A percentile compares a stretch with the other conserved stretches of the same genome.
phyloP scores from a whole-genome alignment of 257 asterid species.

The Marsdenia floribunda region DNA sequence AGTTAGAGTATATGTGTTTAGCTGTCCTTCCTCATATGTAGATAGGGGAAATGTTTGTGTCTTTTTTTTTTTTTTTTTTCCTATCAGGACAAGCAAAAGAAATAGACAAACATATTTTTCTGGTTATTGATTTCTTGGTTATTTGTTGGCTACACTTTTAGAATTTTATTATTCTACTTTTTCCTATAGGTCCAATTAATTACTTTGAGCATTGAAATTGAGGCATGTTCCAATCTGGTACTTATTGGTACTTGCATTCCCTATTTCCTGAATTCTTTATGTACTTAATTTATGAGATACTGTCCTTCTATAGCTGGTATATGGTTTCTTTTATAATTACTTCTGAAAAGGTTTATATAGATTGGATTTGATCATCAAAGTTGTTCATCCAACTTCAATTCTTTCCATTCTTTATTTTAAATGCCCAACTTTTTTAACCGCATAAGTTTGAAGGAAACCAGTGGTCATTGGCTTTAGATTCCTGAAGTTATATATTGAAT shows the following conservation, averaged over 20 bases:
- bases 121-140: neutral
- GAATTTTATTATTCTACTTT: too few relatives aligned
- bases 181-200: neutral
- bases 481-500: neutral
- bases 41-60: neutral
- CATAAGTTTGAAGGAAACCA: neutral
- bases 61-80: neutral
- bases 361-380: neutral
- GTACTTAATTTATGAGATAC: neutral
- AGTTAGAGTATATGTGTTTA: neutral
- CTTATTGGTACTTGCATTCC: neutral
- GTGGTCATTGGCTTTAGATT: neutral
- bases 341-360: neutral
- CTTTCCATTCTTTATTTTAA: neutral
- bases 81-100: neutral
- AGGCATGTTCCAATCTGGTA: neutral
- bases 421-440: neutral
- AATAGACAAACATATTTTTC: neutral
- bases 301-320: neutral
- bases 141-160: neutral
- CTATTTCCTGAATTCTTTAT: neutral
- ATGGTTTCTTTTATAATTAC: neutral
- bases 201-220: neutral
- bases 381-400: neutral
- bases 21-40: neutral